Evolutionary conservation across 2,329 filamentous ascomycete genomes (phyloP).

Genomic region (Calonectria naviculata): DNA sequence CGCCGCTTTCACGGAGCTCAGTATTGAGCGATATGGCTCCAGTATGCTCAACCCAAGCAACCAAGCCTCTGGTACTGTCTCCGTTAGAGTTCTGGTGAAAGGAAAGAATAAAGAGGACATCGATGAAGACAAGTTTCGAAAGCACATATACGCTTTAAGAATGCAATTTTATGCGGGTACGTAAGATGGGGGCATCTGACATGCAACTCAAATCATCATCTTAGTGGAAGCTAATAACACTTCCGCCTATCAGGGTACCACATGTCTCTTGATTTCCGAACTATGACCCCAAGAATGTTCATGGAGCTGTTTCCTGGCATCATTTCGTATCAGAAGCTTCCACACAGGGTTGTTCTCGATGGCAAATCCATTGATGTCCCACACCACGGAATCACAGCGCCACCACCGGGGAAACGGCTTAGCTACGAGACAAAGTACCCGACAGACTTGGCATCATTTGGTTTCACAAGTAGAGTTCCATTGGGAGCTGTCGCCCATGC

Average conservation of each 20-base stretch:
- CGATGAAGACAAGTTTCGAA: slow-evolving; percentile 1
- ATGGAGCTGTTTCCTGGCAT: slow-evolving; percentile 17
- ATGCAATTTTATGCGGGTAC: slow-evolving; percentile 23
- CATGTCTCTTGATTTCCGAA: slow-evolving; percentile 16
- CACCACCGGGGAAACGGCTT: neutral
- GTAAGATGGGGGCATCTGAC: neutral
- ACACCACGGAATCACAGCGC: slow-evolving; percentile 1
- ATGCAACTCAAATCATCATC: neutral
- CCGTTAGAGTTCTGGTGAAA: slow-evolving; percentile 11
- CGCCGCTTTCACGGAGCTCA: slow-evolving; percentile 4
- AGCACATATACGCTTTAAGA: slow-evolving; percentile 13
- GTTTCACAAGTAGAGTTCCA: neutral
- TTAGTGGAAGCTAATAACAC: neutral
- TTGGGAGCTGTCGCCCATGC: slow-evolving; percentile 6
- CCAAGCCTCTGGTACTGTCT: slow-evolving; percentile 13
- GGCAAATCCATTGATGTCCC: neutral
- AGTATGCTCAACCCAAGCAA: neutral
- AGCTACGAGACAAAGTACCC: slow-evolving; percentile 1
- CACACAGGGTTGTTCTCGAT: slow-evolving; percentile 2
- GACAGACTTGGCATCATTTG: neutral
- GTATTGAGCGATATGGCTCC: slow-evolving; percentile 17
- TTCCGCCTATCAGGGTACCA: slow-evolving; percentile 5
- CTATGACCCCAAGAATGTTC: slow-evolving; percentile 19
- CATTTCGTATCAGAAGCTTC: slow-evolving; percentile 14
- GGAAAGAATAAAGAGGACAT: slow-evolving; percentile 7